These are phyloP conservation scores for Boletus huronensis DNA, from an alignment of 768 basidiomycete species.

Conservation along the genomic window DNA sequence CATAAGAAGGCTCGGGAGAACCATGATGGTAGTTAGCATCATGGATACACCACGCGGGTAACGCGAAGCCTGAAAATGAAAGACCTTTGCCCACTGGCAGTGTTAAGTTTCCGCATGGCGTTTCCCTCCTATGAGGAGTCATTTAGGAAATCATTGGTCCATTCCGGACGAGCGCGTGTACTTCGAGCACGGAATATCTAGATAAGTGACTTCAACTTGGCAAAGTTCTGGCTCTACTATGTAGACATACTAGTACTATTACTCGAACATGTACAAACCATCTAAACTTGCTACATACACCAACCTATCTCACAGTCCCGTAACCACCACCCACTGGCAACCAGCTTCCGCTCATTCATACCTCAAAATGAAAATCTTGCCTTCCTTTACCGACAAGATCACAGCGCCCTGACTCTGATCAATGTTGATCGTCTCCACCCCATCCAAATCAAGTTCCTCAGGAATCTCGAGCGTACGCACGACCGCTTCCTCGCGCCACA, in stretches of 20 bases:
- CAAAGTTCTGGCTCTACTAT: neutral
- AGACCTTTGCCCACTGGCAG: neutral
- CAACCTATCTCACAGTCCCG: neutral
- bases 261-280: neutral
- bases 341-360: slow-evolving; percentile 40
- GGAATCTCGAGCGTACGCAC: slow-evolving; percentile 64
- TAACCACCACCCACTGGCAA: neutral
- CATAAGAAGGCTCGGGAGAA: neutral
- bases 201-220: neutral
- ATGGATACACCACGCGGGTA: neutral
- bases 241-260: neutral
- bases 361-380: slow-evolving; percentile 70
- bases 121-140: neutral
- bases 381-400: slow-evolving; percentile 62
- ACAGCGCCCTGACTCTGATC: slow-evolving; percentile 75
- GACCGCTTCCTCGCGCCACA: slow-evolving; percentile 37
- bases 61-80: neutral
- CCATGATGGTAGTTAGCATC: neutral
- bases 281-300: neutral
- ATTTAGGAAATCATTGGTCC: neutral
- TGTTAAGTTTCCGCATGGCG: neutral
- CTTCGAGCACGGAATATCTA: neutral
- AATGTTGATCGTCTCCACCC: slow-evolving; percentile 73
- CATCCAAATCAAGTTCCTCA: slow-evolving; percentile 58
- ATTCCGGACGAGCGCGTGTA: neutral